Percentiles rank a stretch among this genome's conserved stretches.
Conservation (phyloP, 2,329 filamentous ascomycete genomes). For the Neocucurbitaria cava region DNA sequence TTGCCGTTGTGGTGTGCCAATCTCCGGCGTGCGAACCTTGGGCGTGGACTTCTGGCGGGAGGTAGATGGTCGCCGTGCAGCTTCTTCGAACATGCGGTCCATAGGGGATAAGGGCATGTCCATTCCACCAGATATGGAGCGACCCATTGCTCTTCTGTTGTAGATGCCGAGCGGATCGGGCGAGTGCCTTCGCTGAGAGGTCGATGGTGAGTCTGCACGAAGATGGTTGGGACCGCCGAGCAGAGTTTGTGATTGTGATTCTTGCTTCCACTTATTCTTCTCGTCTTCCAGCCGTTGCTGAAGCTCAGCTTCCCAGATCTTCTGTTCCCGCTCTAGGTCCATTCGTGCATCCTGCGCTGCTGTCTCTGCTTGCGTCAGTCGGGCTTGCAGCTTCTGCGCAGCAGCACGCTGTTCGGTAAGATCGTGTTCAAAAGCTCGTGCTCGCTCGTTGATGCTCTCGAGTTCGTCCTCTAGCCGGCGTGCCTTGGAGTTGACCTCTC, state of each 20-base stretch:
- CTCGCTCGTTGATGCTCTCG: constrained; percentile 70
- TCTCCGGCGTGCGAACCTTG: constrained; percentile 45
- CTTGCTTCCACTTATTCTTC: constrained; percentile 64
- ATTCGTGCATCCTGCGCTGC: constrained; percentile 66
- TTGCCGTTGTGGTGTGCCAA: constrained; percentile 43
- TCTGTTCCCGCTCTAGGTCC: constrained; percentile 66
- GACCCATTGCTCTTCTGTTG: constrained; percentile 29
- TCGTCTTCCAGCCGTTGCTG: constrained; percentile 70
- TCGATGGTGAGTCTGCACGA: constrained; percentile 47
- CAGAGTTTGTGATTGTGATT: constrained; percentile 45
- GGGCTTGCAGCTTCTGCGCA: constrained; percentile 67
- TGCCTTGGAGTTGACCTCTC: constrained; percentile 76
- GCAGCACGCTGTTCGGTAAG: constrained; percentile 66
- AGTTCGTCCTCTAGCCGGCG: constrained; percentile 82
- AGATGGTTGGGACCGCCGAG: constrained; percentile 34
- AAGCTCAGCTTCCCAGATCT: constrained; percentile 63
- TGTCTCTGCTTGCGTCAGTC: constrained; percentile 69
- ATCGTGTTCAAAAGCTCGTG: constrained; percentile 71
- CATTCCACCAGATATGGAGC: constrained; percentile 37
- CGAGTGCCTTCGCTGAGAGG: constrained; percentile 51
- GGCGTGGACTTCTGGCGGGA: constrained; percentile 40
- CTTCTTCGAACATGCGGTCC: constrained; percentile 46
- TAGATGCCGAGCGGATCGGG: constrained; percentile 45
- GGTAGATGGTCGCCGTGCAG: constrained; percentile 45
- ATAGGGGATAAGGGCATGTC: constrained; percentile 44